Evolutionary conservation across 108 stramenopile species (phyloP), one percentile per base, ranked within the genome.

Genomic region (Asterionellopsis glacialis): DNA sequence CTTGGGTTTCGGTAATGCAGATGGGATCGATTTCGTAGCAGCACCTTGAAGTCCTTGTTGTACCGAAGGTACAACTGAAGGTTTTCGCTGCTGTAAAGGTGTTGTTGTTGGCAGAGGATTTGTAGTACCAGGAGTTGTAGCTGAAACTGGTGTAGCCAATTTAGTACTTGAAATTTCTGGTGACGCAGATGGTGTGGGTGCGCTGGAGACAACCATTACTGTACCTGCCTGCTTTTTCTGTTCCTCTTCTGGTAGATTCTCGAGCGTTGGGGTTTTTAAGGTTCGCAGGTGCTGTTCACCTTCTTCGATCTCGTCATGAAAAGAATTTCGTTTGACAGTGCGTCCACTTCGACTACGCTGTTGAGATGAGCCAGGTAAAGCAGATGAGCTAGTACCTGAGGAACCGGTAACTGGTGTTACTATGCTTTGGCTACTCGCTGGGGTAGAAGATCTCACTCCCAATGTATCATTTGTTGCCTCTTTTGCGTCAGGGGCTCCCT

Each of bases 261-360:
- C 33, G 7, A 33, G 5, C 33, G 7, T 41, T 39, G 60, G 63
- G 6, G 57, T 27, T 47, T 68, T 69, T 24, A 61, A 26, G n/a
- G 72, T 51, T 45, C 75, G 68, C 55, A 83, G 43, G 23, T 70
- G 72, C 48, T 85, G 83, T 23, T 74, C 80, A 12, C 83, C 79
- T 48, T 73, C 72, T 23, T 72, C 76, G 27, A 82, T 51, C 62
- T 92, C 90, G 55, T 92, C 90, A 63, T 88, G 85, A 51, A 88
- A 88, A 13, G 73, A 64, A 18, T 65, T 80, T 48, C 85, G 64
- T 45, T 87, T 84, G 15, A 93, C 82, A 15, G 77, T 70, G 59
- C 91, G 57, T 42, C 87, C 91, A 61, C 91, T 93, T 51, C 91
- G 75, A 57, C 91, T 89, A 11, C 77, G 64, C 24, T 74, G 57